Percentiles rank a stretch among this genome's conserved stretches.
phyloP scores from a whole-genome alignment of 345 rosid species.

The Jatropha curcas region DNA sequence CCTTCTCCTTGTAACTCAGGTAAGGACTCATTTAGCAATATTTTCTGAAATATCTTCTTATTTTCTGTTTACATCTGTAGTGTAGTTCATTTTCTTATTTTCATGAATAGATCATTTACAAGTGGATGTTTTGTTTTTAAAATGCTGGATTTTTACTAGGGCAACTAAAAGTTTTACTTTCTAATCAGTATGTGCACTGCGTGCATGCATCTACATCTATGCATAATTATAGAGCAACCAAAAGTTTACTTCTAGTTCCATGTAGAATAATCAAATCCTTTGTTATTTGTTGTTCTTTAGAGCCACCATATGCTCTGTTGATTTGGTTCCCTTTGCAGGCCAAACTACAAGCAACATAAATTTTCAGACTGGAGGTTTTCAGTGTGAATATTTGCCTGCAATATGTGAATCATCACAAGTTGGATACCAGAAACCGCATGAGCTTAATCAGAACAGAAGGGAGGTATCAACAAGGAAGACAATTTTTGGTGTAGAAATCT shows the following conservation, averaged over 20 bases:
- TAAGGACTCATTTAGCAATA: constrained; percentile 13
- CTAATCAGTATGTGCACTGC: not conserved
- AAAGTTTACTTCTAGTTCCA: not conserved
- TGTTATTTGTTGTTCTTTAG: not conserved
- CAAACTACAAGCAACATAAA: constrained; percentile 14
- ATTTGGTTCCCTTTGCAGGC: constrained; percentile 27
- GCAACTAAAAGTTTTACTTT: too few species aligned
- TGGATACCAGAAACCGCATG: constrained; percentile 20
- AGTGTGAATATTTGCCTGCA: constrained; percentile 19
- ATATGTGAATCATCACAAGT: constrained; percentile 20
- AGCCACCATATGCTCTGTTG: not conserved
- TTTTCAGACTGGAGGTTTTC: constrained; percentile 18
- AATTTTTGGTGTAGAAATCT: constrained; percentile 44
- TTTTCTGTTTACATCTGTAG: not conserved
- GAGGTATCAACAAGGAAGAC: constrained; percentile 22
- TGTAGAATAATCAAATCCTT: too few species aligned
- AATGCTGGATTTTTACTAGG: too few species aligned
- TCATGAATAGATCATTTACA: too few species aligned
- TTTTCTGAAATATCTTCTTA: not conserved
- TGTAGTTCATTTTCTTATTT: not conserved
- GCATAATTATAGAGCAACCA: not conserved
- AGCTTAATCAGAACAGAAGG: constrained; percentile 16
- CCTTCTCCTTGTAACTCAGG: constrained; percentile 28
- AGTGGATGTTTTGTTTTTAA: too few species aligned
- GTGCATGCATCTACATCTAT: not conserved